Conservation (phyloP, 2,329 filamentous ascomycete species). For the Curvularia sp. region DNA sequence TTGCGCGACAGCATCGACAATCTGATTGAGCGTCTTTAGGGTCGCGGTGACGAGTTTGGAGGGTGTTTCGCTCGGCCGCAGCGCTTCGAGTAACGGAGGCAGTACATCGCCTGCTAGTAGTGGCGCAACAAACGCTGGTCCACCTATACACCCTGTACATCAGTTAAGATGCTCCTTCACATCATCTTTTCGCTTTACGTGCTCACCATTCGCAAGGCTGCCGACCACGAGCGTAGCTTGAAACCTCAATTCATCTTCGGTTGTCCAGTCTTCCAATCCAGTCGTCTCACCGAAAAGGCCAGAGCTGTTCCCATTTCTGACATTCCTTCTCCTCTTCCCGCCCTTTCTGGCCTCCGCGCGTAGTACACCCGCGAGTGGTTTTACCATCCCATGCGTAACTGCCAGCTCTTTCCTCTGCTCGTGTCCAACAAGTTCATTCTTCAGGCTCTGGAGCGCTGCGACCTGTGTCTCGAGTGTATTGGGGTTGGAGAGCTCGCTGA, state of each 20-base stretch:
- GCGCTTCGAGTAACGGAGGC: slow-evolving; percentile 71
- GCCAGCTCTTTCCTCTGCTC: slow-evolving; percentile 83
- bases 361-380: slow-evolving; percentile 65
- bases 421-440: slow-evolving; percentile 90
- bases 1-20: slow-evolving; percentile 70
- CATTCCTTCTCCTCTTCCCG: slow-evolving; percentile 59
- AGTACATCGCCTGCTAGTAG: slow-evolving; percentile 73
- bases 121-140: slow-evolving; percentile 77
- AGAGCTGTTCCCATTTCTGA: slow-evolving; percentile 30
- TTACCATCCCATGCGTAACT: slow-evolving; percentile 73
- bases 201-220: slow-evolving; percentile 81
- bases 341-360: slow-evolving; percentile 53
- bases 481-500: slow-evolving; percentile 51
- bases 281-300: slow-evolving; percentile 18
- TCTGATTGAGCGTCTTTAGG: slow-evolving; percentile 74
- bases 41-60: slow-evolving; percentile 74
- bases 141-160: slow-evolving; percentile 62
- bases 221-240: slow-evolving; percentile 86
- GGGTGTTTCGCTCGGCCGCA: slow-evolving; percentile 71
- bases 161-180: slow-evolving; percentile 22
- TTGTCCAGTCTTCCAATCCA: slow-evolving; percentile 54
- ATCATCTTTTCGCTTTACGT: slow-evolving; percentile 7
- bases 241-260: slow-evolving; percentile 72
- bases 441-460: slow-evolving; percentile 73
- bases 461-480: slow-evolving; percentile 51